Conservation (phyloP, 2,329 filamentous ascomycete genomes). For the Botryotinia globosa region DNA sequence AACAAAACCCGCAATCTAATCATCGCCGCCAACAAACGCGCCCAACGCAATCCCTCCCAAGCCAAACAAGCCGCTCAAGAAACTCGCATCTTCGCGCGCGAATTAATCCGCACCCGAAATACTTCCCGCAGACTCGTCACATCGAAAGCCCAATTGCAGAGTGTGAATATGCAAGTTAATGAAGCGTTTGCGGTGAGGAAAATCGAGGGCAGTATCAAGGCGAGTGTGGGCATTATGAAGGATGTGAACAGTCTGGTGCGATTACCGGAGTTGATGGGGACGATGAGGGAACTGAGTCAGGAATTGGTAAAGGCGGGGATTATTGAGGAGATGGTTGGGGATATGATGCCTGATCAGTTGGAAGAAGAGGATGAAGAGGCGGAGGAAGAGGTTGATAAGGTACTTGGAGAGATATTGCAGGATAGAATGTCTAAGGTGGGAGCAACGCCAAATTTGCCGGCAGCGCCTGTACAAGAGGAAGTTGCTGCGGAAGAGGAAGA, state of each 20-base stretch:
- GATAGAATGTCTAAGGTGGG: constrained; percentile 69
- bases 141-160: constrained; percentile 85
- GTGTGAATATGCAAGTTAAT: constrained; percentile 95
- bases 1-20: constrained; percentile 83
- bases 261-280: constrained; percentile 80
- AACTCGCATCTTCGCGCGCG: constrained; percentile 82
- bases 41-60: constrained; percentile 74
- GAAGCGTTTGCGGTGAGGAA: constrained; percentile 94
- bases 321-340: constrained; percentile 95
- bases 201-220: constrained; percentile 88
- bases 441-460: constrained; percentile 54
- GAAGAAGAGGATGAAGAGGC: constrained; percentile 72
- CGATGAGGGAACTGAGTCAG: constrained; percentile 82
- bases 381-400: constrained; percentile 85
- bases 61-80: constrained; percentile 77
- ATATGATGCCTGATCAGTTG: constrained; percentile 74
- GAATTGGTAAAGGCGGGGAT: constrained; percentile 94
- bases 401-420: constrained; percentile 86
- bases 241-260: constrained; percentile 85
- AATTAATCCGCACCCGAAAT: constrained; percentile 79
- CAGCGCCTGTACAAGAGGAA: constrained; percentile 49
- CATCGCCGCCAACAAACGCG: constrained; percentile 75
- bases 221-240: constrained; percentile 91
- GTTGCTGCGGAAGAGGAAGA: constrained; percentile 67
- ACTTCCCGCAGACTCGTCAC: constrained; percentile 73